A percentile compares a stretch with the other conserved stretches of the same genome.
These are phyloP conservation scores for Hortaea sp. DNA, from an alignment of 2,329 filamentous ascomycete genomes.

Conservation along the genomic window DNA sequence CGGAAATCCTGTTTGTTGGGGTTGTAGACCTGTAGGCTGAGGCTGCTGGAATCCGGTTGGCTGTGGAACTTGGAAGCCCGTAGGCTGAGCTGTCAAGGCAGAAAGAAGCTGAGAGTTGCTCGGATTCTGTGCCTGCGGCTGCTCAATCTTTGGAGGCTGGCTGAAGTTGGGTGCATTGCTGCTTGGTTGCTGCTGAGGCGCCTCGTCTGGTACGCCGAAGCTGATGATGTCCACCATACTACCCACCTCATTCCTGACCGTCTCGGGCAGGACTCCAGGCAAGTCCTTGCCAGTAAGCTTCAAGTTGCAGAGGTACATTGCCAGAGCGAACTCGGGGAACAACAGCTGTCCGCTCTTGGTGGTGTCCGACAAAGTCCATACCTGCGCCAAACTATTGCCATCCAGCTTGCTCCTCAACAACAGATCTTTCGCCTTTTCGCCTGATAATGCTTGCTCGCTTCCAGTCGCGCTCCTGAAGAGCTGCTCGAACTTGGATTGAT, in stretches of 20 bases:
- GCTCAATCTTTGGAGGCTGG: constrained; percentile 40
- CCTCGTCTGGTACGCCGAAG: constrained; percentile 75
- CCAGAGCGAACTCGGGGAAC: constrained; percentile 93
- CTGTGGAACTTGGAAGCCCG: constrained; percentile 47
- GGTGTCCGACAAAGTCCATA: constrained; percentile 92
- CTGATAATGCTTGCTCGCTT: constrained; percentile 73
- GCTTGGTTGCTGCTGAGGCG: constrained; percentile 33
- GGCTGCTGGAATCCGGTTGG: constrained; percentile 40
- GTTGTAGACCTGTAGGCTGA: constrained; percentile 55
- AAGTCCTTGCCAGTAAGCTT: constrained; percentile 79
- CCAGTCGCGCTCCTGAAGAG: constrained; percentile 93
- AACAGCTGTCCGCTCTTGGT: constrained; percentile 92
- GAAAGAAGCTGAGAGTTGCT: constrained; percentile 56
- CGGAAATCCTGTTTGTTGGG: constrained; percentile 40
- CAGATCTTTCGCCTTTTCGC: constrained; percentile 82
- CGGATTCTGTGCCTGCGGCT: constrained; percentile 50
- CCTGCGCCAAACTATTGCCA: constrained; percentile 78
- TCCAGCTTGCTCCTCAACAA: constrained; percentile 79
- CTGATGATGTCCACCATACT: constrained; percentile 99
- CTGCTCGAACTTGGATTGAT: constrained; percentile 95
- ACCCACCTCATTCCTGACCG: constrained; percentile 89
- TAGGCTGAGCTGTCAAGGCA: constrained; percentile 45
- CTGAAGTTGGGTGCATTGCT: constrained; percentile 65
- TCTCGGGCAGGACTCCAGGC: constrained; percentile 66
- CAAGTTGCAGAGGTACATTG: constrained; percentile 97